Evolutionary conservation across 2,329 filamentous ascomycete genomes (phyloP).

Genomic region (Fusarium goolgardi): DNA sequence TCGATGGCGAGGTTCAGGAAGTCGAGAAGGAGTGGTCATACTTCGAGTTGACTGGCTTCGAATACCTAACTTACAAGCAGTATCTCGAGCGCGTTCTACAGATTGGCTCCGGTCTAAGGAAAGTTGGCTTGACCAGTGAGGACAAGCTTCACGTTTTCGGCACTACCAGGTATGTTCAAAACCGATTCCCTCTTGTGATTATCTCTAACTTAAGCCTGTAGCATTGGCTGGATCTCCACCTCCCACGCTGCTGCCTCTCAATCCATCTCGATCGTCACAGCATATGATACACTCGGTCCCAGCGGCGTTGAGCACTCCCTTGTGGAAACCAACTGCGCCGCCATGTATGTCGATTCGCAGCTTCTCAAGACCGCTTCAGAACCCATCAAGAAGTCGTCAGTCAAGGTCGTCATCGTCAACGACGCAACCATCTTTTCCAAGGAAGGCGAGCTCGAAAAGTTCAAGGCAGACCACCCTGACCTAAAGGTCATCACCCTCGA

Average conservation of each 20-base stretch:
- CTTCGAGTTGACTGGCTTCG: conserved; percentile 84
- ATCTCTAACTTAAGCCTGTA: conserved; percentile 48
- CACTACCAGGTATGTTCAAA: conserved; percentile 73
- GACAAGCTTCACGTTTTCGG: conserved; percentile 85
- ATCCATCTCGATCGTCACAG: conserved; percentile 90
- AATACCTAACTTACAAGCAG: conserved; percentile 81
- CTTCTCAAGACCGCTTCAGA: conserved; percentile 71
- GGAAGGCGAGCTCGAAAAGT: conserved; percentile 63
- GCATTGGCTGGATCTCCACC: conserved; percentile 84
- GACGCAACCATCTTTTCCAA: conserved; percentile 65
- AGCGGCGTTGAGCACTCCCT: conserved; percentile 88
- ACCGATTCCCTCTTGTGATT: neutral
- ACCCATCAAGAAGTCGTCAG: conserved; percentile 66
- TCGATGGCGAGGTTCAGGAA: conserved; percentile 82
- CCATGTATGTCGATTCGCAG: conserved; percentile 88
- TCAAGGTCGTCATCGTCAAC: conserved; percentile 73
- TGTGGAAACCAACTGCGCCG: conserved; percentile 80
- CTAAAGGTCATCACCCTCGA: conserved; percentile 66
- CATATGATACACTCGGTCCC: conserved; percentile 91
- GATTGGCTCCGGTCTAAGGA: conserved; percentile 78
- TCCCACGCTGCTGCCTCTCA: conserved; percentile 84
- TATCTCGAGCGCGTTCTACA: conserved; percentile 77
- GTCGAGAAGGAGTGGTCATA: conserved; percentile 93
- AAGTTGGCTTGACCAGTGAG: conserved; percentile 74
- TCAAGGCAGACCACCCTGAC: conserved; percentile 67